Percentiles rank a stretch among this genome's conserved stretches.
Evolutionary conservation across 176 grass and related monocot genomes (phyloP).

Genomic region (Oropetium thomaeum): DNA sequence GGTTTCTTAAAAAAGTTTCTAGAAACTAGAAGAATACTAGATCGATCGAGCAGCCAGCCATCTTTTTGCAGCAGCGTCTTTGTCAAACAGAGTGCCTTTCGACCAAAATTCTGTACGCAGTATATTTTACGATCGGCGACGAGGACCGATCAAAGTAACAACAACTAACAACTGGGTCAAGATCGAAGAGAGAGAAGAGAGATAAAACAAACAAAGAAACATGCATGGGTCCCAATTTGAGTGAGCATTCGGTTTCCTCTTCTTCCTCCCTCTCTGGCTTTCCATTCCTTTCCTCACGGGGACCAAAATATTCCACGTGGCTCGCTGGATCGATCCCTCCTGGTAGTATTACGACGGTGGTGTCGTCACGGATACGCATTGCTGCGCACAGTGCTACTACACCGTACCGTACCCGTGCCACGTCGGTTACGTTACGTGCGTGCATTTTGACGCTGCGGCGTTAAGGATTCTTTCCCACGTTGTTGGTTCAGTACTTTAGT

Average conservation of each 20-base stretch:
- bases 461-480: not conserved
- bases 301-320: conserved; percentile 65
- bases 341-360: too few species aligned
- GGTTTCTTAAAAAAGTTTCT: too few species aligned
- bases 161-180: conserved; percentile 13
- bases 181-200: too few species aligned
- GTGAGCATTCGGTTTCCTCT: conserved; percentile 58
- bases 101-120: conserved; percentile 28
- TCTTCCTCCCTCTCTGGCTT: not conserved
- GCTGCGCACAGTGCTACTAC: not conserved
- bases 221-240: conserved; percentile 28
- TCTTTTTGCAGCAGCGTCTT: conserved; percentile 37
- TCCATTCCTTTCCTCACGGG: conserved; percentile 36
- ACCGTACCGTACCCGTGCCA: too few species aligned
- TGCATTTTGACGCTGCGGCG: not conserved
- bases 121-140: conserved; percentile 27
- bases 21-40: too few species aligned
- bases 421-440: not conserved
- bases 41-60: too few species aligned
- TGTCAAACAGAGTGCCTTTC: conserved; percentile 46
- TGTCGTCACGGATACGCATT: conserved; percentile 33
- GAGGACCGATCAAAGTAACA: not conserved
- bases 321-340: not conserved
- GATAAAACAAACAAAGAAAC: not conserved
- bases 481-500: not conserved